Evolutionary conservation across 228 moss, liverwort and hornwort genomes (phyloP).

Genomic region (Sphagnum fallax): DNA sequence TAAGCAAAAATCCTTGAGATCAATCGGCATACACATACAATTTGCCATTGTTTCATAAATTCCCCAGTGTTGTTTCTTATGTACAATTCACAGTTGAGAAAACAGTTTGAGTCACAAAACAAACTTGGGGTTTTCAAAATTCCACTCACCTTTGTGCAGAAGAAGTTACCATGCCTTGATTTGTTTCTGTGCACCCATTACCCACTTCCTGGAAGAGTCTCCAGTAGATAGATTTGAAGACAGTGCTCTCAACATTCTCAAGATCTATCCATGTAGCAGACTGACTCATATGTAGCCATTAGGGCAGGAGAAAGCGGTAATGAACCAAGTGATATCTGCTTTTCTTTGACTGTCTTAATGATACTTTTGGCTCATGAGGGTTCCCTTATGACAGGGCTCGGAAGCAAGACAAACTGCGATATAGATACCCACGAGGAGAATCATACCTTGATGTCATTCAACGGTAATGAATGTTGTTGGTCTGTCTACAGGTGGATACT

Average conservation of each 20-base stretch:
- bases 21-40: not conserved
- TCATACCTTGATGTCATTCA: constrained; percentile 99
- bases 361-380: not conserved
- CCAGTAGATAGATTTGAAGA: too few species aligned
- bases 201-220: too few species aligned
- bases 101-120: not conserved
- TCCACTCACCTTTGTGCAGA: not conserved
- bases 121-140: not conserved
- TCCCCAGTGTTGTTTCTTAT: not conserved
- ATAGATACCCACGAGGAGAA: constrained; percentile 97
- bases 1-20: constrained; percentile 19
- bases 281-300: not conserved
- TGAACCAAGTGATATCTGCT: not conserved
- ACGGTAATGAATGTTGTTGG: constrained; percentile 36
- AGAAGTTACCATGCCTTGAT: not conserved
- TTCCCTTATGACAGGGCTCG: constrained; percentile 49
- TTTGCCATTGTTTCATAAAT: not conserved
- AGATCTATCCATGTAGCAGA: not conserved
- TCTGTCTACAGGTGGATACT: not conserved
- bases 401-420: constrained; percentile 89
- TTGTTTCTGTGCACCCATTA: too few species aligned
- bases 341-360: not conserved
- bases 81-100: not conserved
- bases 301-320: not conserved
- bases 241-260: too few species aligned